A percentile compares a stretch with the other conserved stretches of the same genome.
Conservation (phyloP, 2,329 filamentous ascomycete genomes). For the Epicoccum sorghinum region DNA sequence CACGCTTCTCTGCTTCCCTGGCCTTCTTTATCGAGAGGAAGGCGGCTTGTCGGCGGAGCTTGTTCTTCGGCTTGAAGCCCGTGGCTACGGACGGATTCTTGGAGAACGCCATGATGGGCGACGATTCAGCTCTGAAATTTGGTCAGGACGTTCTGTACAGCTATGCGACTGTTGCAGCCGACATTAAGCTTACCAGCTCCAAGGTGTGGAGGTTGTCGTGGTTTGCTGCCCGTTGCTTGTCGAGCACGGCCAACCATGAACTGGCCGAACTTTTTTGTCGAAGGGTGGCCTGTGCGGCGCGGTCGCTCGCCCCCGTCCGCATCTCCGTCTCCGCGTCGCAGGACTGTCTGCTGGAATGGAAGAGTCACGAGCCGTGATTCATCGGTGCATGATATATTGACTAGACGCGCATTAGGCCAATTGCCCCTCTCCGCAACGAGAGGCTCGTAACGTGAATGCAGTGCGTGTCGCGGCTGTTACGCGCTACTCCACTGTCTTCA, state of each 20-base stretch:
- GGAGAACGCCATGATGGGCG: conserved; percentile 56
- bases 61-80: conserved; percentile 71
- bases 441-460: conserved; percentile 47
- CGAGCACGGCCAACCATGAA: not conserved
- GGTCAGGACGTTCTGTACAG: not conserved
- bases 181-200: not conserved
- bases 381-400: conserved; percentile 25
- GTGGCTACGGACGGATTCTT: conserved; percentile 54
- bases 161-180: not conserved
- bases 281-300: not conserved
- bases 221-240: not conserved
- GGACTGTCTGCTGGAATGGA: not conserved
- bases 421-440: conserved; percentile 30
- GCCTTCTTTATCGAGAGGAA: conserved; percentile 81
- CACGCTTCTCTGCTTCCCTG: conserved; percentile 74
- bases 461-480: conserved; percentile 47
- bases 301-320: not conserved
- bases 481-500: conserved; percentile 39
- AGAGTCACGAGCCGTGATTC: conserved; percentile 10
- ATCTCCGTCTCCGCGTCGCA: conserved; percentile 13
- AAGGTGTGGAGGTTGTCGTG: not conserved
- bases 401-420: conserved; percentile 19
- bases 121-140: not conserved
- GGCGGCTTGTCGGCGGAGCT: conserved; percentile 76
- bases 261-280: conserved; percentile 24